Evolutionary conservation across 2,329 filamentous ascomycete genomes (phyloP).

Genomic region (Thelonectria discophora): DNA sequence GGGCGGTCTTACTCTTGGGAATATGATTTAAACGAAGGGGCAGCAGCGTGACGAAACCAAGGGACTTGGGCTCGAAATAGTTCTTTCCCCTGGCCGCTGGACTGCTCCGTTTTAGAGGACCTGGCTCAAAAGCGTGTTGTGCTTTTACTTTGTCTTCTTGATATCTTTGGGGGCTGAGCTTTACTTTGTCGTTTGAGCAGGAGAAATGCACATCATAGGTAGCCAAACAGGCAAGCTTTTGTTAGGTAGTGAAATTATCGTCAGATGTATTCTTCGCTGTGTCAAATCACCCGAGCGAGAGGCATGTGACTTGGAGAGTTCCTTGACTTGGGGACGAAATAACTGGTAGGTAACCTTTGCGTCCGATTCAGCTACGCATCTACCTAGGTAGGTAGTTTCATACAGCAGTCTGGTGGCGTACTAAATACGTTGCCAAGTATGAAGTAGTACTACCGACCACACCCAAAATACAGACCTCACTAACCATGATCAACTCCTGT

Average conservation of each 20-base stretch:
- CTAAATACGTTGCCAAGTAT: too few relatives aligned
- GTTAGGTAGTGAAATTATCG: not conserved
- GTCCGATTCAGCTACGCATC: too few relatives aligned
- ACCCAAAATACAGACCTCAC: not conserved
- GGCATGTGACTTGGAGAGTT: too few relatives aligned
- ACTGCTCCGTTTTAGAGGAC: slow-evolving; percentile 23
- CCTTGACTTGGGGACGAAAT: too few relatives aligned
- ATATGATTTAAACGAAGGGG: slow-evolving; percentile 17
- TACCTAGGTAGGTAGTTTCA: too few relatives aligned
- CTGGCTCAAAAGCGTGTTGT: slow-evolving; percentile 19
- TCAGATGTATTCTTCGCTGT: not conserved
- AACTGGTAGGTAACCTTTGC: too few relatives aligned
- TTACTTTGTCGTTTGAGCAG: slow-evolving; percentile 26
- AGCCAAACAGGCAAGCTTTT: not conserved
- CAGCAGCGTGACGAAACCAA: slow-evolving; percentile 9
- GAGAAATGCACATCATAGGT: slow-evolving; percentile 12
- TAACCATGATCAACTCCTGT: not conserved
- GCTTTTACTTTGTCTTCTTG: slow-evolving; percentile 13
- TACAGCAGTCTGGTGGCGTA: too few relatives aligned
- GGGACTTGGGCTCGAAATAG: slow-evolving; percentile 3
- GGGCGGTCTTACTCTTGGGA: slow-evolving; percentile 22
- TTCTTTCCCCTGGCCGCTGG: slow-evolving; percentile 9
- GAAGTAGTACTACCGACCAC: not conserved
- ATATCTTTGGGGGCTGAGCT: slow-evolving; percentile 35
- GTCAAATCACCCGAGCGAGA: too few relatives aligned